Base-by-base conservation (phyloP, 116 monocot species). In the Zostera marina region DNA sequence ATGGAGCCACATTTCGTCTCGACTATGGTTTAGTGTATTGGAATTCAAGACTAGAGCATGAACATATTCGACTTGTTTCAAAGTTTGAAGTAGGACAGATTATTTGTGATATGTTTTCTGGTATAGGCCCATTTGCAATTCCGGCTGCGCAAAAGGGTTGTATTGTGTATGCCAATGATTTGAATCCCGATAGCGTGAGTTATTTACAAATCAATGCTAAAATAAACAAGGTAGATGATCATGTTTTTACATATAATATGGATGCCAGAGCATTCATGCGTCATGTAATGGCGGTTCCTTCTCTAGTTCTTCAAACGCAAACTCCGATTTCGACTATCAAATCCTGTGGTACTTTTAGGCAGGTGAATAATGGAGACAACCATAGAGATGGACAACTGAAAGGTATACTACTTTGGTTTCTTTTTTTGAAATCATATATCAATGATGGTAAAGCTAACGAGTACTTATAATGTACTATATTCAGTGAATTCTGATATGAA, bases 11-110 rank as follows among this genome's bases (percentile, higher is more conserved):
- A 65, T 98, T 98, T 73, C 76, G 63, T 62, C 90, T 98, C 57
- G 83, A 98, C 75, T 98, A 98, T 44, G 25, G 81, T 23, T 72
- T 74, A 46, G 96, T 89, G 17, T 98, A 98, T 52, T 98, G 96
- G 96, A 98, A 98, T 47, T 98, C 96, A 44, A 98, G 96, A 67
- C 80, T 98, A 51, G 96, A 98, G 53, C 82, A 89, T 77, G 96
- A 98, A 63, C 96, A 98, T 55, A 86, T 73, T 46, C 74, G 86
- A 56, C 65, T 98, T 19, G 79, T 89, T 68, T 85, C 89, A 24
- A 76, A 72, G 20, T 98, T 98, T 65, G 63, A 70, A 20, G 68
- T 52, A 68, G 96, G 90, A 63, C 85, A 98, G 14, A 64, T 54
- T 38, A 80, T 98, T 70, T 85, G 82, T 71, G 96, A 98, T 47